Evolutionary conservation across 345 rosid species (phyloP).

Genomic region (Kandelia obovata): DNA sequence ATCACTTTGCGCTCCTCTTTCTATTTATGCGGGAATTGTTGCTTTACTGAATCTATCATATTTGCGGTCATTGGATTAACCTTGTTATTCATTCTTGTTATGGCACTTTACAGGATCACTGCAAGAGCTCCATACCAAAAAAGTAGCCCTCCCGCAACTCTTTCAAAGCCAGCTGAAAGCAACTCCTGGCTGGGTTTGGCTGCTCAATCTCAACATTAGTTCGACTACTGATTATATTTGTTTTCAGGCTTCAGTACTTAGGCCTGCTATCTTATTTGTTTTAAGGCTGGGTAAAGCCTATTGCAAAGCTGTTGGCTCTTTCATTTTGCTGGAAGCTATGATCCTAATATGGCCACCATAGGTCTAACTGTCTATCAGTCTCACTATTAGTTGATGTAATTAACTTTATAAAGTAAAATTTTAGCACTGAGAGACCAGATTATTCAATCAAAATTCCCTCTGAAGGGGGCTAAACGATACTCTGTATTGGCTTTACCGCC

Average conservation of each 20-base stretch:
- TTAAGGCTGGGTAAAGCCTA: constrained; percentile 11
- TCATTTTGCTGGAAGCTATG: constrained; percentile 14
- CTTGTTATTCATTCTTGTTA: neutral
- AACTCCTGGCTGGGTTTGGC: constrained; percentile 76
- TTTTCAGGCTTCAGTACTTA: neutral
- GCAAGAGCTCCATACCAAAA: constrained; percentile 64
- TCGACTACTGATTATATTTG: constrained; percentile 1
- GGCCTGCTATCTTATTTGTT: neutral
- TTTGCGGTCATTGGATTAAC: neutral
- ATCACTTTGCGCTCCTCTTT: neutral
- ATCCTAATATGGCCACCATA: constrained; percentile 12
- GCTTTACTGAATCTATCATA: neutral
- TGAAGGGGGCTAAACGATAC: too few relatives aligned
- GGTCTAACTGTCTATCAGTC: constrained; percentile 21
- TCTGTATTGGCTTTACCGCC: too few relatives aligned
- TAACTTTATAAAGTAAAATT: neutral
- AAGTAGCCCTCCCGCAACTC: constrained; percentile 19
- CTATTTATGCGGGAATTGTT: neutral
- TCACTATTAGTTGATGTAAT: constrained; percentile 26
- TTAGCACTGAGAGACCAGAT: too few relatives aligned
- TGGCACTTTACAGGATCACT: constrained; percentile 43
- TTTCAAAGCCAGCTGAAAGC: constrained; percentile 41
- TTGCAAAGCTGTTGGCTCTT: neutral
- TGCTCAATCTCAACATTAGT: constrained; percentile 37
- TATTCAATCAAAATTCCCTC: too few relatives aligned